Evolutionary conservation across 345 rosid genomes (phyloP), one percentile per base, ranked within the genome.

Genomic region (Eutrema yunnanense): DNA sequence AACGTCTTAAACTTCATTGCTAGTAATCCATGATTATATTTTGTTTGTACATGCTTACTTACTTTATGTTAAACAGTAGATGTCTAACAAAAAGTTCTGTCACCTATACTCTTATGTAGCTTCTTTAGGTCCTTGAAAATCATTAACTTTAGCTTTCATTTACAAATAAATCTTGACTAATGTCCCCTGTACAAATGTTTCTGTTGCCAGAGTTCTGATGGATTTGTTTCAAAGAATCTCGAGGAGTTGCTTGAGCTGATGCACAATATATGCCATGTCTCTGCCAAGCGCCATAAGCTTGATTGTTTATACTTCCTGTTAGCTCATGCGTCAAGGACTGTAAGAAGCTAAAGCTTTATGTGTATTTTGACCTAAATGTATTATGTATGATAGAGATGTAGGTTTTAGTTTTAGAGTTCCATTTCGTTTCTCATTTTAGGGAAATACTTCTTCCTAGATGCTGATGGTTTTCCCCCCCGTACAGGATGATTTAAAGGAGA

Each of bases 221-320:
- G 77, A 62, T 85, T 83, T 71, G 73, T 84, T 56, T 78, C 91
- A 33, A 83, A 90, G 57, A 79, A 82, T 67, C 78, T 90, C 22
- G 86, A 86, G 76, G 89, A 89, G 73, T 67, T 92, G 80, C 87
- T 86, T 55, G 81, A 72, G 54, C 85, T 87, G 32, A 88, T 95
- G 97, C 82, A 85, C 46, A 86, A 89, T 72, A 85, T 85, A 73
- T 88, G 96, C 76, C 97, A 92, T 83, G 93, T 89, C 70, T 92
- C 97, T 76, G 97, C 97, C 44, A 95, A 85, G 84, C 88, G 87
- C 38, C 88, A 92, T 73, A 88, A 97, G 65, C 96, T 95, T 61
- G 96, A 92, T 62, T 95, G 99, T 79, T 82, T 95, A 78, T 83
- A 95, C 82, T 80, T 80, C 83, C 80, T 95, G 8, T 81, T 90